phyloP scores from a whole-genome alignment of 2,329 filamentous ascomycete genomes.

The Fusarium nygamai region DNA sequence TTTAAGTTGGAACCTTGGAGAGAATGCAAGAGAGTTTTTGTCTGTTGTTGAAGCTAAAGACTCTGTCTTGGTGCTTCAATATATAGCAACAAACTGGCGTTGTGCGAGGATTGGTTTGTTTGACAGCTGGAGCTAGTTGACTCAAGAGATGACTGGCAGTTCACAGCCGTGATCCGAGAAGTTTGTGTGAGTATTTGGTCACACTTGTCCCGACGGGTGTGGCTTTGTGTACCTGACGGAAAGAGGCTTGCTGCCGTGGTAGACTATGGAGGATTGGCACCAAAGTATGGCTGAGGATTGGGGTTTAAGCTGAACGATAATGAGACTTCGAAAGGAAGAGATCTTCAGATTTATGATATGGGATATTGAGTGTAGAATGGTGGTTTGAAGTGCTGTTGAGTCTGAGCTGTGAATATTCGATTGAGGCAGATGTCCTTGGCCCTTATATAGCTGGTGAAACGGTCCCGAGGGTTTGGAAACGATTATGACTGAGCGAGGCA shows the following conservation, averaged over 20 bases:
- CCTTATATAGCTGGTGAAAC: slow-evolving; percentile 45
- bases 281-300: slow-evolving; percentile 4
- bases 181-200: slow-evolving; percentile 38
- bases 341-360: neutral
- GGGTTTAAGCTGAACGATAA: neutral
- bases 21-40: neutral
- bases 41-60: neutral
- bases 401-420: slow-evolving; percentile 29
- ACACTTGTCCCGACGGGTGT: slow-evolving; percentile 36
- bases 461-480: slow-evolving; percentile 39
- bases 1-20: neutral
- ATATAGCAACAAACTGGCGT: slow-evolving; percentile 23
- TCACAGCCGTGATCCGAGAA: slow-evolving; percentile 35
- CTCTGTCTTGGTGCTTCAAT: slow-evolving; percentile 7
- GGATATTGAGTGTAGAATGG: neutral
- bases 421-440: slow-evolving; percentile 28
- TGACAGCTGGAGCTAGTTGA: slow-evolving; percentile 17
- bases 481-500: slow-evolving; percentile 37
- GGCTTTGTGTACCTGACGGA: slow-evolving; percentile 31
- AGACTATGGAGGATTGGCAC: slow-evolving; percentile 7
- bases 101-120: slow-evolving; percentile 22
- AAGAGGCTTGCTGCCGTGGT: slow-evolving; percentile 33
- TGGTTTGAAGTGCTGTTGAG: slow-evolving; percentile 26
- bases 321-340: neutral
- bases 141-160: slow-evolving; percentile 30